phyloP scores from a whole-genome alignment of 441 rosid genomes.

The Biscutella laevigata region DNA sequence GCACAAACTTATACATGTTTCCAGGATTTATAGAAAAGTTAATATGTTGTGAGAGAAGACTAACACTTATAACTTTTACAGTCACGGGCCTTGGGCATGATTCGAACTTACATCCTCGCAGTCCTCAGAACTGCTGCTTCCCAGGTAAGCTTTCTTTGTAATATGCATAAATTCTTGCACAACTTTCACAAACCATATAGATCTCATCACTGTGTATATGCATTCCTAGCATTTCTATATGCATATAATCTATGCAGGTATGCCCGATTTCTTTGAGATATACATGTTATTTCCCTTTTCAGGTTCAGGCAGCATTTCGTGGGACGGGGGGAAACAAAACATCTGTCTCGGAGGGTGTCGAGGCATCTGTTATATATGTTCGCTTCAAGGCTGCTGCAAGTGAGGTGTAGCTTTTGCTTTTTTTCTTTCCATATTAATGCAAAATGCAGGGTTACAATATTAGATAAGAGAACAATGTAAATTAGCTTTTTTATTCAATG shows the following conservation, averaged over 20 bases:
- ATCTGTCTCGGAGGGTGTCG: constrained; percentile 86
- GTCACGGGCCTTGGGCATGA: constrained; percentile 95
- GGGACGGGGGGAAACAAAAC: constrained; percentile 57
- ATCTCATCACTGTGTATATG: no score
- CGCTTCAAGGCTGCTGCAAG: constrained; percentile 95
- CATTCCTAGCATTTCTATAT: no score
- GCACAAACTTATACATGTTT: constrained; percentile 6
- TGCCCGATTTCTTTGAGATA: constrained; percentile 14
- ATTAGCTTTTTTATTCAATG: background rate
- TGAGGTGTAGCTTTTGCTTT: constrained; percentile 56
- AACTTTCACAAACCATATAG: no score
- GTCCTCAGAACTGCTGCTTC: constrained; percentile 82
- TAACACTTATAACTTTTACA: constrained; percentile 33
- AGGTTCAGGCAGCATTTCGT: constrained; percentile 84
- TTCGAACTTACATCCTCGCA: constrained; percentile 78
- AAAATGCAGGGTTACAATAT: background rate
- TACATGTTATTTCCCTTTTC: constrained; percentile 23
- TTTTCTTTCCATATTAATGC: background rate
- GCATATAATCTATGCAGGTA: background rate
- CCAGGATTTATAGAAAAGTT: constrained; percentile 1
- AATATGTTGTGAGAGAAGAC: constrained; percentile 1
- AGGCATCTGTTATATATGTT: constrained; percentile 88
- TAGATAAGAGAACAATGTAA: background rate
- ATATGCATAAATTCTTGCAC: constrained; percentile 1
- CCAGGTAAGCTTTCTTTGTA: constrained; percentile 47